These are phyloP conservation scores for Lentinula lateritia DNA, from an alignment of 768 basidiomycete species.

Conservation along the genomic window DNA sequence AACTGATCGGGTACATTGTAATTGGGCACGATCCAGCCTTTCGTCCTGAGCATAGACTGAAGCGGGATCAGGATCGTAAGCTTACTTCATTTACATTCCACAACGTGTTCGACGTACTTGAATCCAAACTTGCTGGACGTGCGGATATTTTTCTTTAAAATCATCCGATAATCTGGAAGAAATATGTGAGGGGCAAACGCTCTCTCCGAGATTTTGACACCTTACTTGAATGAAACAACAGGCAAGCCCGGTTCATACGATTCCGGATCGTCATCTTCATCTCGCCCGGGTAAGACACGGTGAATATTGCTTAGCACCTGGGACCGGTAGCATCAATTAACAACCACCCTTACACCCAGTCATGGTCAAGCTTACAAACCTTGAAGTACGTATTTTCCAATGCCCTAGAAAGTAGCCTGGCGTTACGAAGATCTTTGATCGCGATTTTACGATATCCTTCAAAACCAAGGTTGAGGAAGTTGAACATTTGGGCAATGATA, in stretches of 20 bases:
- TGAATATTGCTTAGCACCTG: constrained; percentile 49
- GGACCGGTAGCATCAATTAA: background rate
- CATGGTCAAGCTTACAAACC: constrained; percentile 15
- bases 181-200: constrained; percentile 12
- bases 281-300: constrained; percentile 17
- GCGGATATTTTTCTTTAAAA: constrained; percentile 44
- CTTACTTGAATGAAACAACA: constrained; percentile 52
- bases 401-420: constrained; percentile 50
- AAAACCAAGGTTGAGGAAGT: constrained; percentile 55
- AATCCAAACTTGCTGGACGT: constrained; percentile 49
- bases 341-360: background rate
- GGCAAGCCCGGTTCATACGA: constrained; percentile 49
- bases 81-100: no score
- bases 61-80: no score
- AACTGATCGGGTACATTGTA: constrained; percentile 30
- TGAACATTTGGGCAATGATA: constrained; percentile 54
- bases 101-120: constrained; percentile 22
- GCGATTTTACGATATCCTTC: constrained; percentile 41
- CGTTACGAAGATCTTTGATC: constrained; percentile 47
- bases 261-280: constrained; percentile 36
- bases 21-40: constrained; percentile 62
- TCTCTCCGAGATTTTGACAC: background rate
- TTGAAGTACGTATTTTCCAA: constrained; percentile 46
- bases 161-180: constrained; percentile 40
- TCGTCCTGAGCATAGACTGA: constrained; percentile 37